These are phyloP conservation scores for Fusarium albidum DNA, from an alignment of 2,329 filamentous ascomycete genomes.

Conservation along the genomic window DNA sequence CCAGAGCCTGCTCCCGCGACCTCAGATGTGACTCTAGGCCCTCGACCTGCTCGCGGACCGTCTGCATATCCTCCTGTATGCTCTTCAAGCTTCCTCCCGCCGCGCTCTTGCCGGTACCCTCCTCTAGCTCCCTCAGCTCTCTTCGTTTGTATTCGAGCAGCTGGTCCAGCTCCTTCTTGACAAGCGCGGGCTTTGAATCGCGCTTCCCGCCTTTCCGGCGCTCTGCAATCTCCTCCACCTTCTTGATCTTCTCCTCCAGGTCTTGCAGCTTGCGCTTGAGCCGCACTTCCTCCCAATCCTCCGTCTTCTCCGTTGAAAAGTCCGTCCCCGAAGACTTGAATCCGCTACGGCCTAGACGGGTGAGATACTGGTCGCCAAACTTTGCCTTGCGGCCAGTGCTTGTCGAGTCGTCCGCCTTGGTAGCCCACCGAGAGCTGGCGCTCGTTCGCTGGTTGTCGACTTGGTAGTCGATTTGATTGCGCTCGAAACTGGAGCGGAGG, in stretches of 20 bases:
- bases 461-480: conserved; percentile 96
- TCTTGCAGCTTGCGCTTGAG: conserved; percentile 92
- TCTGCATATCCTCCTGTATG: conserved; percentile 84
- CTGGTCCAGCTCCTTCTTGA: conserved; percentile 94
- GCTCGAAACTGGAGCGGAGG: conserved; percentile 90
- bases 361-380: conserved; percentile 97
- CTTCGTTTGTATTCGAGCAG: conserved; percentile 93
- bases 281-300: conserved; percentile 97
- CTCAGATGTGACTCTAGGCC: conserved; percentile 85
- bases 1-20: conserved; percentile 77
- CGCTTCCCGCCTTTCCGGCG: conserved; percentile 70
- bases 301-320: conserved; percentile 84
- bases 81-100: conserved; percentile 78
- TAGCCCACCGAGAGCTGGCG: conserved; percentile 79
- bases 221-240: conserved; percentile 78
- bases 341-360: conserved; percentile 82
- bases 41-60: conserved; percentile 94
- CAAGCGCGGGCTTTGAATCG: conserved; percentile 84
- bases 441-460: conserved; percentile 75
- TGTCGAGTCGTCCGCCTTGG: conserved; percentile 80
- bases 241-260: conserved; percentile 85
- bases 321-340: conserved; percentile 89
- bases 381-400: conserved; percentile 91
- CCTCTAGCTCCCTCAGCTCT: conserved; percentile 78
- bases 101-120: conserved; percentile 72